Conservation (phyloP, 1,284 basidiomycete species). For the Puccinia triticina region DNA sequence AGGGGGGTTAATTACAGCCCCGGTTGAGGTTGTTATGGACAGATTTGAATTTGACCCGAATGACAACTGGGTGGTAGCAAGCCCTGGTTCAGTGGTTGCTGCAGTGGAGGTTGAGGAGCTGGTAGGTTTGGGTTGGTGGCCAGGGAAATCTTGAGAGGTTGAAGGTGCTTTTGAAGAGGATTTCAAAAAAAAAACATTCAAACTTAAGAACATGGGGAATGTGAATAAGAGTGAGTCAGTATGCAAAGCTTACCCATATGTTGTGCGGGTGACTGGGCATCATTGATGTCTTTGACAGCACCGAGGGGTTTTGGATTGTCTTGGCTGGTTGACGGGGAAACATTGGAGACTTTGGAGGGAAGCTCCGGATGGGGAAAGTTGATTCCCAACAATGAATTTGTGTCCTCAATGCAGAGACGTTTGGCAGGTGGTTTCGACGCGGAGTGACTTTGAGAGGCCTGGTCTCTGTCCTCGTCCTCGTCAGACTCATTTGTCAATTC, state of each 20-base stretch:
- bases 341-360: not conserved
- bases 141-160: not conserved
- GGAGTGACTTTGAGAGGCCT: not conserved
- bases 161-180: not conserved
- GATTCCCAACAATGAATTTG: not conserved
- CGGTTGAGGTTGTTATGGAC: not conserved
- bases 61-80: not conserved
- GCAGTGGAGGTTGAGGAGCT: not conserved
- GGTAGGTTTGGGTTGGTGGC: not conserved
- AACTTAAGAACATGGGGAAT: not conserved
- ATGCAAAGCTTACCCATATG: not conserved
- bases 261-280: not conserved
- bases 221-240: not conserved
- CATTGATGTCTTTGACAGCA: not conserved
- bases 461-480: not conserved
- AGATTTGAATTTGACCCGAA: not conserved
- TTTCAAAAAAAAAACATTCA: not conserved
- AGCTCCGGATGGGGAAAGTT: too few relatives aligned
- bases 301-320: not conserved
- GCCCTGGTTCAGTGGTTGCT: not conserved
- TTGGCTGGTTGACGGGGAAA: not conserved
- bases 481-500: conserved; percentile 18
- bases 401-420: not conserved
- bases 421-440: not conserved
- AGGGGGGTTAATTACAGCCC: not conserved